Evolutionary conservation across 768 basidiomycete genomes (phyloP).

Genomic region (Agaricus sinodeliciosus): DNA sequence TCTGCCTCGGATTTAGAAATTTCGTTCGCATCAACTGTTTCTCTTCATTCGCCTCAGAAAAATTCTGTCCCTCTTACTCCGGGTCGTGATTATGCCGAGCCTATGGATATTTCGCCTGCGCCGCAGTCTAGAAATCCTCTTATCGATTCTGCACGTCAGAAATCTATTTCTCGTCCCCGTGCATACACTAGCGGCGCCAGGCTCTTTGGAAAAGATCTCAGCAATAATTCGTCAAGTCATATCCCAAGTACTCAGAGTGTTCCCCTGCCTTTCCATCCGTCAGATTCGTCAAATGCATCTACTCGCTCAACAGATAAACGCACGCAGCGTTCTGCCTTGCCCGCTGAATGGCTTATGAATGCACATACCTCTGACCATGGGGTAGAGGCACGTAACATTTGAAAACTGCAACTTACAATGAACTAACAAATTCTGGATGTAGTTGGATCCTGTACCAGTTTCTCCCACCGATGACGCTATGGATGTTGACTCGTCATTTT

Average conservation of each 20-base stretch:
- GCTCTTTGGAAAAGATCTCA: constrained; percentile 69
- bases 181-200: constrained; percentile 61
- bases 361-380: constrained; percentile 16
- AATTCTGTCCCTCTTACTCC: constrained; percentile 37
- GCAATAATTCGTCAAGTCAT: constrained; percentile 38
- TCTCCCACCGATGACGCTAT: constrained; percentile 61
- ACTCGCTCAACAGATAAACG: constrained; percentile 42
- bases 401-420: not conserved
- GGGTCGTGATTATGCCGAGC: constrained; percentile 34
- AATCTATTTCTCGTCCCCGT: constrained; percentile 43
- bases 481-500: constrained; percentile 67
- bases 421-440: constrained; percentile 3
- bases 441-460: constrained; percentile 33
- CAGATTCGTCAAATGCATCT: constrained; percentile 24
- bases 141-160: constrained; percentile 18
- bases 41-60: constrained; percentile 64
- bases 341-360: constrained; percentile 50
- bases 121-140: constrained; percentile 26
- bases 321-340: constrained; percentile 57
- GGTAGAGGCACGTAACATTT: constrained; percentile 20
- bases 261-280: constrained; percentile 25
- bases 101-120: constrained; percentile 82
- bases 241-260: constrained; percentile 26
- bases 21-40: constrained; percentile 80
- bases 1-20: constrained; percentile 73